phyloP scores from a whole-genome alignment of 1,139 yeast species.

The Wickerhamiella infanticola region DNA sequence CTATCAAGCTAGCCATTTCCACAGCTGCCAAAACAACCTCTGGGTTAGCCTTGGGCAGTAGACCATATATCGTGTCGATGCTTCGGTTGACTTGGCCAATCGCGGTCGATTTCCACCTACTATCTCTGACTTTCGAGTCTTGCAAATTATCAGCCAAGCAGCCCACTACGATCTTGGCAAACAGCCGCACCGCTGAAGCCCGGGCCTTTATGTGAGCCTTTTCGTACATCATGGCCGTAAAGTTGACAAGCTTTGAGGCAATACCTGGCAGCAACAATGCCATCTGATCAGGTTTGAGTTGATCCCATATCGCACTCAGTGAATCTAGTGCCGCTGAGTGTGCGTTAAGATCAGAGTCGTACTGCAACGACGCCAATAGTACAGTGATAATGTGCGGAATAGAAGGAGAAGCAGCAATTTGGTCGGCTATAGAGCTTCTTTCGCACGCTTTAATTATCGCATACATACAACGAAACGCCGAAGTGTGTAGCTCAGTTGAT shows the following conservation, averaged over 20 bases:
- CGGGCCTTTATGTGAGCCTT: constrained; percentile 30
- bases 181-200: constrained; percentile 21
- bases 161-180: constrained; percentile 23
- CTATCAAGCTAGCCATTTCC: constrained; percentile 20
- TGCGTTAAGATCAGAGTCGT: constrained; percentile 18
- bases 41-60: constrained; percentile 12
- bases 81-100: constrained; percentile 7
- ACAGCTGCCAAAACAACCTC: constrained; percentile 24
- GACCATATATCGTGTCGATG: constrained; percentile 1
- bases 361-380: constrained; percentile 26
- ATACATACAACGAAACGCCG: constrained; percentile 28
- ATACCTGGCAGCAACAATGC: constrained; percentile 43
- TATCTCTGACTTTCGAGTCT: constrained; percentile 2
- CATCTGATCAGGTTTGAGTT: constrained; percentile 34
- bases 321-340: constrained; percentile 27
- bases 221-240: constrained; percentile 25
- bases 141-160: constrained; percentile 32
- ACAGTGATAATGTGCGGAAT: constrained; percentile 35
- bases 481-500: constrained; percentile 26
- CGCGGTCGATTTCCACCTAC: constrained; percentile 6
- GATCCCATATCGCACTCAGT: constrained; percentile 17
- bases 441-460: constrained; percentile 26
- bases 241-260: constrained; percentile 34
- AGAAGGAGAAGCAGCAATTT: constrained; percentile 13
- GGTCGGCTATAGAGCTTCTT: constrained; percentile 7